Percentiles rank a stretch among this genome's conserved stretches.
Evolutionary conservation across 257 asterid genomes (phyloP).

Genomic region (Lithospermum erythrorhizon): DNA sequence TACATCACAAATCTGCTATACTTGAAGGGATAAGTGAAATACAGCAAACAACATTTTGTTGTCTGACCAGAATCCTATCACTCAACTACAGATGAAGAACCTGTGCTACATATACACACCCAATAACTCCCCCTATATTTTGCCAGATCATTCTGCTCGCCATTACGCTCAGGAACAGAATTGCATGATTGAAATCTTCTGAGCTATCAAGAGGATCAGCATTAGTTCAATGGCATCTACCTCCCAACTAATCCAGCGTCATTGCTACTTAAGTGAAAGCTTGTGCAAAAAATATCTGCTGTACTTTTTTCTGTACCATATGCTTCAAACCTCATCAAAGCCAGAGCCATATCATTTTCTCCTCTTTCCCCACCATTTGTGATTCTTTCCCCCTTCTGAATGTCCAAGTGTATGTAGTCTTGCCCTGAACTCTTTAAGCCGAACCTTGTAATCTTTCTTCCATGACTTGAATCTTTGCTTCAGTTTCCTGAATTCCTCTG

Average conservation of each 20-base stretch:
- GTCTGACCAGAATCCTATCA: not conserved
- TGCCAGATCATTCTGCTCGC: not conserved
- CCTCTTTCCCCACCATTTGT: slow-evolving; percentile 59
- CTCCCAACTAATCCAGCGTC: not conserved
- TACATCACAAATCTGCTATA: not conserved
- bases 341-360: slow-evolving; percentile 8
- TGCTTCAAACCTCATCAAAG: not conserved
- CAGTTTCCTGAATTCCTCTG: slow-evolving; percentile 32
- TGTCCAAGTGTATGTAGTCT: slow-evolving; percentile 26
- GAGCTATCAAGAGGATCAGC: not conserved
- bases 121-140: not conserved
- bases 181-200: not conserved
- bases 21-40: not conserved
- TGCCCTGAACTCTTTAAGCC: slow-evolving; percentile 38
- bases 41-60: not conserved
- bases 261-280: not conserved
- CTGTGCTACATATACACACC: slow-evolving; percentile 10
- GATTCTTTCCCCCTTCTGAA: slow-evolving; percentile 27
- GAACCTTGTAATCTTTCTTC: slow-evolving; percentile 42
- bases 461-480: slow-evolving; percentile 42
- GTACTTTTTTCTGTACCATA: not conserved
- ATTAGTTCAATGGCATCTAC: not conserved
- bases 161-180: not conserved
- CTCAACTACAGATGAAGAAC: not conserved
- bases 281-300: no score